Percentiles rank a stretch among this genome's conserved stretches.
phyloP scores from a whole-genome alignment of 1,284 basidiomycete genomes.

The Apiotrichum laibachii region DNA sequence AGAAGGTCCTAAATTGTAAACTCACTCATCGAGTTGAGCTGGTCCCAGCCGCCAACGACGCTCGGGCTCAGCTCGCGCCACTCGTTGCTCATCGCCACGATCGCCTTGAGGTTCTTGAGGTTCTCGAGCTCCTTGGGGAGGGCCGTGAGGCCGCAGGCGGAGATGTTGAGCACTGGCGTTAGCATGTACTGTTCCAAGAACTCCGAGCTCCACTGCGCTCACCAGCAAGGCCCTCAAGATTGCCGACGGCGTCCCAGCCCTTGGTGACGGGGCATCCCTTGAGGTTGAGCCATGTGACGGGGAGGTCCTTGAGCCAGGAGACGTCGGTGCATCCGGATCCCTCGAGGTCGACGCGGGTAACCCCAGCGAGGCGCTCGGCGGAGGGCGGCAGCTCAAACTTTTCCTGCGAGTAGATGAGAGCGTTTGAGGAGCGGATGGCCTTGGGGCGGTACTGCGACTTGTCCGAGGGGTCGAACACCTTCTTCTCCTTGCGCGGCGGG shows the following conservation, averaged over 20 bases:
- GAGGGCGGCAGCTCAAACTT: slow-evolving; percentile 39
- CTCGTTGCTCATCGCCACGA: slow-evolving; percentile 46
- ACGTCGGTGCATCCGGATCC: slow-evolving; percentile 39
- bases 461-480: slow-evolving; percentile 5
- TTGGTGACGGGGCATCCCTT: slow-evolving; percentile 35
- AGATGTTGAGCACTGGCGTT: slow-evolving; percentile 43
- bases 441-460: slow-evolving; percentile 36
- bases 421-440: slow-evolving; percentile 39
- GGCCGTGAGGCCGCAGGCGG: slow-evolving; percentile 30
- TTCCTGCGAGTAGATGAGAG: slow-evolving; percentile 35
- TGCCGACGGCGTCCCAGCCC: slow-evolving; percentile 42
- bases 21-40: slow-evolving; percentile 48
- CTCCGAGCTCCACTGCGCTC: slow-evolving; percentile 6
- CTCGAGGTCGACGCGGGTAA: slow-evolving; percentile 40
- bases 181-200: neutral
- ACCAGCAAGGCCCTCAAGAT: slow-evolving; percentile 37
- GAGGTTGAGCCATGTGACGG: slow-evolving; percentile 44
- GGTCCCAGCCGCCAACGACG: slow-evolving; percentile 35
- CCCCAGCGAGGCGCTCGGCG: slow-evolving; percentile 25
- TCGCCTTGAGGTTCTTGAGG: slow-evolving; percentile 41
- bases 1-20: neutral
- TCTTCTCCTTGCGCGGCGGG: slow-evolving; percentile 1
- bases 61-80: slow-evolving; percentile 35
- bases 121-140: slow-evolving; percentile 27
- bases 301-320: slow-evolving; percentile 31